A percentile compares a stretch with the other conserved stretches of the same genome.
phyloP scores from a whole-genome alignment of 2,329 filamentous ascomycete species.

The Paraconiothyrium brasiliense region DNA sequence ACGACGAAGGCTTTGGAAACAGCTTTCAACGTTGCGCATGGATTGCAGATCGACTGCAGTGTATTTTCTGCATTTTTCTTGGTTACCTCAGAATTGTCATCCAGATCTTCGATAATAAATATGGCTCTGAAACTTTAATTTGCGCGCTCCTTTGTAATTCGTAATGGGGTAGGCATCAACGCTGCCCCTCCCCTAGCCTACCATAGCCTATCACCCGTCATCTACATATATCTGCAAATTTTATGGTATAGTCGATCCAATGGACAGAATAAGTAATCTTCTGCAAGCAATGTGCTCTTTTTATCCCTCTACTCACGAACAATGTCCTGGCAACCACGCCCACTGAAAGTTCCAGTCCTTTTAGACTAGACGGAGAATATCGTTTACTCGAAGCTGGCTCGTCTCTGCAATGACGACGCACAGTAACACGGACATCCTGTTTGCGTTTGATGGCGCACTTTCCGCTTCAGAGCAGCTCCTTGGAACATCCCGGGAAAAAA shows the following conservation, averaged over 20 bases:
- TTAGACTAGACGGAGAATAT: slow-evolving; percentile 12
- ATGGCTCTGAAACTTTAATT: background rate
- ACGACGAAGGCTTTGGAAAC: no score
- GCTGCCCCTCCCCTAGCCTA: slow-evolving; percentile 1
- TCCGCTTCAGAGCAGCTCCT: slow-evolving; percentile 11
- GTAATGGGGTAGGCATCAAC: background rate
- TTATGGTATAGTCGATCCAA: slow-evolving; percentile 4
- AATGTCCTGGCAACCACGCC: background rate
- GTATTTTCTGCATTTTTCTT: background rate
- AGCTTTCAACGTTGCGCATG: no score
- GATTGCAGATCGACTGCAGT: no score
- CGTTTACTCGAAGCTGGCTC: slow-evolving; percentile 11
- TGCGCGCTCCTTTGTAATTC: background rate
- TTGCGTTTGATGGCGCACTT: slow-evolving; percentile 11
- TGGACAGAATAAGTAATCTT: slow-evolving; percentile 3
- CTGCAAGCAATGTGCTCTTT: slow-evolving; percentile 9
- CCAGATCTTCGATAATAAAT: no score
- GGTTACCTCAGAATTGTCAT: background rate
- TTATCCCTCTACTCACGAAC: slow-evolving; percentile 15
- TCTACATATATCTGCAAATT: background rate
- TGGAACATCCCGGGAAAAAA: slow-evolving; percentile 10
- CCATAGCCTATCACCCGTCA: background rate
- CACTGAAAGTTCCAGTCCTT: background rate
- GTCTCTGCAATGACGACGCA: slow-evolving; percentile 12
- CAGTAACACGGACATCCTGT: slow-evolving; percentile 10